Base-by-base conservation (phyloP, 192 early-diverging fungal genomes). In the Podila horticola region DNA sequence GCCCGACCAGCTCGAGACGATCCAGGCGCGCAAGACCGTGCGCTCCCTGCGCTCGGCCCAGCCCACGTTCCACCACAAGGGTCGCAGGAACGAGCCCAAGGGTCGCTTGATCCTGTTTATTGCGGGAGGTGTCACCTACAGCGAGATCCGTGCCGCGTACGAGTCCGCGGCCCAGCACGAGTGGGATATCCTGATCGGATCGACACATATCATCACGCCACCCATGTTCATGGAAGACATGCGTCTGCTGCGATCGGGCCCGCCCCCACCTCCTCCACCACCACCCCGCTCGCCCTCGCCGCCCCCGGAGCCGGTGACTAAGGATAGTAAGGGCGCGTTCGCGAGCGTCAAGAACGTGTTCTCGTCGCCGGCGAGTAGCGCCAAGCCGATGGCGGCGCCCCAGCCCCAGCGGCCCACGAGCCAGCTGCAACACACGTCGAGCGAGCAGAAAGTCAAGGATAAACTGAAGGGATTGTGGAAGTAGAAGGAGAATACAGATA, bases 101-200 rank as follows among this genome's bases (percentile, higher is more conserved):
- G 74, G 84, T 20, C 75, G 90, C 26, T 62, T 95, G 33, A 92
- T 97, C 59, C 75, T 97, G 9, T 97, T 97, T 69, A 83, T 96
- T 26, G 88, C 93, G 22, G 95, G 95, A 45, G 95, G 95, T 26
- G 81, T 93, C 62, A 85, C 84, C 13, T 94, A 90, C 49, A 90
- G 91, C 50, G 95, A 97, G 79, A 85, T 96, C 55, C 88, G 93
- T 61, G 71, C 84, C 4, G 82, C 84, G 9, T 94, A 94, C 65
- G 93, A 95, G 60, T 63, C 93, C 6, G 84, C 88, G 4, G 85
- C 88, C 26, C 85, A 87, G 24, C 82, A 85, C 59, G 84, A 88
- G 64, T 84, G 92, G 52, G 95, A 96, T 66, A 87, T 95, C 2
- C 74, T 94, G 59, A 86, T 95, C 55, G 95, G 94, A 15, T 93